Conservation (phyloP, 441 rosid genomes). For the Syzygium malaccense region DNA sequence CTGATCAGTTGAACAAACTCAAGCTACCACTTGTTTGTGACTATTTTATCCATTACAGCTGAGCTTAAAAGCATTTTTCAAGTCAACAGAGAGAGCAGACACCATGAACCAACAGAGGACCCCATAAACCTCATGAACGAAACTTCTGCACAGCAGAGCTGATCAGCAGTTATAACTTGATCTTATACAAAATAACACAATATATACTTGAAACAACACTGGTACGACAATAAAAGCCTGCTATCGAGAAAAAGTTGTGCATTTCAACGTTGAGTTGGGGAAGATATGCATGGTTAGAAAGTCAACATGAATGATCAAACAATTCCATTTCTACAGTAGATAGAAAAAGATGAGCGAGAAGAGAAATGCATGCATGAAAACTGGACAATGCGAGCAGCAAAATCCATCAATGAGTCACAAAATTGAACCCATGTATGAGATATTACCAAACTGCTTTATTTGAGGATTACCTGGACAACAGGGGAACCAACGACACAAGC, state of each 20-base stretch:
- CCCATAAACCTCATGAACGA: neutral
- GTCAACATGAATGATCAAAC: neutral
- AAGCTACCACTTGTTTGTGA: neutral
- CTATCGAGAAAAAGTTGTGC: neutral
- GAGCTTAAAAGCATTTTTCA: neutral
- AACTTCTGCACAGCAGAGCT: neutral
- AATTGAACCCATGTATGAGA: neutral
- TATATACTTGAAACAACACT: neutral
- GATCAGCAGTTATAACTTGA: neutral
- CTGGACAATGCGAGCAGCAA: neutral
- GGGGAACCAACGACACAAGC: conserved; percentile 89
- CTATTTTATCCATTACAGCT: neutral
- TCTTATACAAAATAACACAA: neutral
- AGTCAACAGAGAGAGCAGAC: neutral
- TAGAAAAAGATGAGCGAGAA: neutral
- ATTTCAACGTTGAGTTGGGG: neutral
- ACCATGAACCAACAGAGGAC: neutral
- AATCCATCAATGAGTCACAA: neutral
- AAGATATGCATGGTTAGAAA: neutral
- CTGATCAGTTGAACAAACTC: neutral
- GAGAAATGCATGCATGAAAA: neutral
- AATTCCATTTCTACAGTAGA: neutral
- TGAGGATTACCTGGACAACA: conserved; percentile 52
- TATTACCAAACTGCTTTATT: neutral
- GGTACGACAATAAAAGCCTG: neutral